phyloP scores from a whole-genome alignment of 2,329 filamentous ascomycete species.

The Penicillium expansum region DNA sequence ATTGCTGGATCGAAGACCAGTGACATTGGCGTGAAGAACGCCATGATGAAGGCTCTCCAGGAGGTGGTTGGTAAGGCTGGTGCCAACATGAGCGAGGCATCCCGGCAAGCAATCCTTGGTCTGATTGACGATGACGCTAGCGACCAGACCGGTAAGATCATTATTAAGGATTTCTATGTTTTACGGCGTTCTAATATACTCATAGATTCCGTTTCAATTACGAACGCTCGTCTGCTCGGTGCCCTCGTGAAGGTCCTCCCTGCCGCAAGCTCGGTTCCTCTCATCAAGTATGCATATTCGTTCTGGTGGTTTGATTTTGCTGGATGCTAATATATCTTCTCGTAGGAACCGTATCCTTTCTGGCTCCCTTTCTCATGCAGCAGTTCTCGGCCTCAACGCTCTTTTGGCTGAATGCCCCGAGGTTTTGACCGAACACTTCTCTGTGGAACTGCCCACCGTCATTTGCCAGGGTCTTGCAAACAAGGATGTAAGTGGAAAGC shows the following conservation, averaged over 20 bases:
- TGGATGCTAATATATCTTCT: constrained; percentile 37
- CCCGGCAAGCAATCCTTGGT: constrained; percentile 77
- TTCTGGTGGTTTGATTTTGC: background rate
- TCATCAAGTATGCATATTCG: constrained; percentile 53
- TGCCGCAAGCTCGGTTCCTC: constrained; percentile 60
- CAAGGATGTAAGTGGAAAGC: constrained; percentile 62
- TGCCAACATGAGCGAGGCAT: constrained; percentile 88
- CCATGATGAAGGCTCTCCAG: constrained; percentile 95
- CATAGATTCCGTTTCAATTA: constrained; percentile 70
- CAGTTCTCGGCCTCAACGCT: constrained; percentile 83
- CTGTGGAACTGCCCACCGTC: constrained; percentile 71
- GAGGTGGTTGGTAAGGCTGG: constrained; percentile 96
- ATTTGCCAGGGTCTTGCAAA: constrained; percentile 76
- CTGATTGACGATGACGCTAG: constrained; percentile 84
- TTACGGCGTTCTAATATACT: constrained; percentile 21
- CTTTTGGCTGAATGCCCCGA: constrained; percentile 77
- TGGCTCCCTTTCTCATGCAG: constrained; percentile 70
- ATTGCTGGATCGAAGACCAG: constrained; percentile 92
- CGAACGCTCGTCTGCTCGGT: constrained; percentile 84
- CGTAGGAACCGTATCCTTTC: constrained; percentile 75
- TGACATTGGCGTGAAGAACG: constrained; percentile 82
- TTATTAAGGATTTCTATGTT: background rate
- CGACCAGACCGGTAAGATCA: constrained; percentile 61
- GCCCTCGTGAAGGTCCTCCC: constrained; percentile 85
- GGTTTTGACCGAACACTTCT: constrained; percentile 65